These are phyloP conservation scores for Boletellus emodensis DNA, from an alignment of 768 basidiomycete species.

Conservation along the genomic window DNA sequence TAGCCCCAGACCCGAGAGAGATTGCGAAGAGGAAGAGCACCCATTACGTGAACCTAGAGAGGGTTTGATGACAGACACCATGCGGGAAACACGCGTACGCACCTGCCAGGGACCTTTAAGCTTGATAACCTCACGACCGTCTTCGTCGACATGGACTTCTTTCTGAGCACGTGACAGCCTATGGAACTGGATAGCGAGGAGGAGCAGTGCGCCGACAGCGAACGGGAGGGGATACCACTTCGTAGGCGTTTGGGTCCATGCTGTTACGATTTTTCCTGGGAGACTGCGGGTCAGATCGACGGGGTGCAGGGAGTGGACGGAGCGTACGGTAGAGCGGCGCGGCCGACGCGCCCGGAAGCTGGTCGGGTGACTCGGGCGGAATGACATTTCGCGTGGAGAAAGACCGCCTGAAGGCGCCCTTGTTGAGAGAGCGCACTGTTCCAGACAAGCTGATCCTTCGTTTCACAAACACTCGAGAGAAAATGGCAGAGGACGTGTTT, in stretches of 20 bases:
- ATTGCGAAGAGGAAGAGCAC: constrained; percentile 89
- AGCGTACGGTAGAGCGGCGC: constrained; percentile 47
- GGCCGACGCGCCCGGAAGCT: constrained; percentile 31
- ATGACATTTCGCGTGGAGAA: constrained; percentile 23
- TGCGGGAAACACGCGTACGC: constrained; percentile 18
- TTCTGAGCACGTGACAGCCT: constrained; percentile 48
- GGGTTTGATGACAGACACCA: background rate
- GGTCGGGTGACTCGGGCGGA: constrained; percentile 44
- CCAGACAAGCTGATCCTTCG: constrained; percentile 30
- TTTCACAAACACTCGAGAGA: constrained; percentile 31
- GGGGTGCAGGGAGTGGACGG: background rate
- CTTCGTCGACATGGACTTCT: constrained; percentile 75
- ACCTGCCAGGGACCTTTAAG: constrained; percentile 95
- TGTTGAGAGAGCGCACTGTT: constrained; percentile 28
- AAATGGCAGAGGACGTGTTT: constrained; percentile 30
- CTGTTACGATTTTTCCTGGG: constrained; percentile 61
- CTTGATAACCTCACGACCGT: constrained; percentile 76
- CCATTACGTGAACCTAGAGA: constrained; percentile 89
- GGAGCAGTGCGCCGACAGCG: constrained; percentile 85
- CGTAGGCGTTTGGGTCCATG: constrained; percentile 85
- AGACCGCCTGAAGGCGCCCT: constrained; percentile 22
- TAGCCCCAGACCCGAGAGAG: constrained; percentile 98
- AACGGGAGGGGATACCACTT: constrained; percentile 95
- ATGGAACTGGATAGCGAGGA: constrained; percentile 73
- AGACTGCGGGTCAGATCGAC: constrained; percentile 5